Percentiles rank a stretch among this genome's conserved stretches.
phyloP scores from a whole-genome alignment of 257 asterid species.

The Ballota nigra region DNA sequence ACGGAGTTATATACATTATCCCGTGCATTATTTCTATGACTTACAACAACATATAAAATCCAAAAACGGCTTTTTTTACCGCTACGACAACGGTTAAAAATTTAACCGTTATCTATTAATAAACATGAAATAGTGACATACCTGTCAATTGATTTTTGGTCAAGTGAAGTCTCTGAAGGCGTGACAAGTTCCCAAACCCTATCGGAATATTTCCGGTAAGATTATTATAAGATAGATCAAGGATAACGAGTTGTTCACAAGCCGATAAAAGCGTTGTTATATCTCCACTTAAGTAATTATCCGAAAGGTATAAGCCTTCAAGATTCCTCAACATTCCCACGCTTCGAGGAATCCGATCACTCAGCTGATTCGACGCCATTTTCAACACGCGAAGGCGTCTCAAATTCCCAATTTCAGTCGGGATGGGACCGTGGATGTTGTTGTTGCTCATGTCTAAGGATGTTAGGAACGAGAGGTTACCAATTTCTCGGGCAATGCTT shows the following conservation, averaged over 20 bases:
- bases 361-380: background rate
- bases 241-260: background rate
- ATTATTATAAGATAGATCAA: background rate
- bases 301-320: background rate
- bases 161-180: background rate
- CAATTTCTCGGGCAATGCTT: constrained; percentile 1
- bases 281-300: background rate
- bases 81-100: no score
- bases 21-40: no score
- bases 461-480: constrained; percentile 8
- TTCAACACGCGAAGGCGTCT: background rate
- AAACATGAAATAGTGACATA: no score
- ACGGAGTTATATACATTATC: no score
- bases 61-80: no score
- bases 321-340: background rate
- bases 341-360: background rate
- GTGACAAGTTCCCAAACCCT: background rate
- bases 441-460: background rate
- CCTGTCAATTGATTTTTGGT: background rate
- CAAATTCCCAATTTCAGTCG: background rate
- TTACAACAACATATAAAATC: no score
- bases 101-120: no score
- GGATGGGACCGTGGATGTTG: background rate
- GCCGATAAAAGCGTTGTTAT: background rate
- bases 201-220: background rate